Percentiles rank a stretch among this genome's conserved stretches.
Evolutionary conservation across 139 green algal species (phyloP).

Genomic region (Tetraselmis chui): DNA sequence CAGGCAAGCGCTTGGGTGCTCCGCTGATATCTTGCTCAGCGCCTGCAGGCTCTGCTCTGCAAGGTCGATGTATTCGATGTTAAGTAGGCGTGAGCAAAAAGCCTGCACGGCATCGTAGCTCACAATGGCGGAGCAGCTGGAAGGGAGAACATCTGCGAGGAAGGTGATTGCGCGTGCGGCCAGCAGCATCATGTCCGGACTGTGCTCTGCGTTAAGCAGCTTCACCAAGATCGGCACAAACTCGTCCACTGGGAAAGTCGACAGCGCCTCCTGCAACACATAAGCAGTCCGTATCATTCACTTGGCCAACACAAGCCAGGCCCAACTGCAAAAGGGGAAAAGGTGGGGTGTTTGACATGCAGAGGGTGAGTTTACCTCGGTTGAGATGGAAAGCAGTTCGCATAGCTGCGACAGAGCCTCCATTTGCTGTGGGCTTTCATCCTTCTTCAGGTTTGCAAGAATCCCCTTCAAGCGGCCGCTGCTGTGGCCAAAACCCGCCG

Average conservation of each 20-base stretch:
- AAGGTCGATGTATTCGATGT: constrained; percentile 97
- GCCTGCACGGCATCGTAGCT: constrained; percentile 72
- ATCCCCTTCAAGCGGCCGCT: constrained; percentile 49
- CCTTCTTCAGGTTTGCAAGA: constrained; percentile 22
- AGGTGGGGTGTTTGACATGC: too few species aligned
- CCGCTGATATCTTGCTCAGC: constrained; percentile 90
- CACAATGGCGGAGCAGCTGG: constrained; percentile 64
- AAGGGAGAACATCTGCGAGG: constrained; percentile 82
- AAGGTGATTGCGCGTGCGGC: constrained; percentile 85
- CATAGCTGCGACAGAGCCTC: constrained; percentile 77
- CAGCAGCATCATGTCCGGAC: constrained; percentile 89
- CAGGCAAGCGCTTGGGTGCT: constrained; percentile 64
- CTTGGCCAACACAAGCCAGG: too few species aligned
- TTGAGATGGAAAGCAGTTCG: constrained; percentile 84
- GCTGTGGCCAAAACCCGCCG: constrained; percentile 20
- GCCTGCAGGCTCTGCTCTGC: constrained; percentile 91
- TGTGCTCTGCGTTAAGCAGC: constrained; percentile 79
- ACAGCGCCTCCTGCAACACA: constrained; percentile 53
- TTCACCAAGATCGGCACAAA: constrained; percentile 83
- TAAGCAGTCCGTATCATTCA: too few species aligned
- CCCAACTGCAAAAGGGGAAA: too few species aligned
- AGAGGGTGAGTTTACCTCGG: too few species aligned
- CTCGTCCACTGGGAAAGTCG: constrained; percentile 70
- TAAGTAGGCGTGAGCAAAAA: constrained; percentile 80
- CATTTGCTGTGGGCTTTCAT: constrained; percentile 74